These are phyloP conservation scores for Vaccinium vitisidaea DNA, from an alignment of 148 eudicot genomes.

Conservation along the genomic window DNA sequence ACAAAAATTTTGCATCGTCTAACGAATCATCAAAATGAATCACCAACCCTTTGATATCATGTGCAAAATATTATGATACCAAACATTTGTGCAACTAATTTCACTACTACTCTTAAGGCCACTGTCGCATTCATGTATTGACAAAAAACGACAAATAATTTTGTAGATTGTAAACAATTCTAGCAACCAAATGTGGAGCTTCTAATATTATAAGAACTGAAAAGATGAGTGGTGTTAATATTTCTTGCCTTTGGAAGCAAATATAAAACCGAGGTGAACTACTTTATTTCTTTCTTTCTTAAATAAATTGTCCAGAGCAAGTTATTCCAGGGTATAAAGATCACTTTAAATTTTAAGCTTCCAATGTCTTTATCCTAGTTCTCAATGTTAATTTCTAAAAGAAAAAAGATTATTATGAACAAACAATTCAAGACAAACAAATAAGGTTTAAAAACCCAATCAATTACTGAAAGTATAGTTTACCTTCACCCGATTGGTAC, in stretches of 20 bases:
- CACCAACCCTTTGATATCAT: neutral
- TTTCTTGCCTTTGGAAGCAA: conserved; percentile 1
- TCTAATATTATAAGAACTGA: neutral
- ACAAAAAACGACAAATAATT: neutral
- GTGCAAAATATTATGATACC: neutral
- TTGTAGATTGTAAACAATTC: neutral
- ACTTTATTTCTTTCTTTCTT: neutral
- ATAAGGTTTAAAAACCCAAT: neutral
- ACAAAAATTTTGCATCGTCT: neutral
- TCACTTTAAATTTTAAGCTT: neutral
- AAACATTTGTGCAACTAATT: neutral
- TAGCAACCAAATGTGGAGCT: neutral
- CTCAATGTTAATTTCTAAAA: neutral
- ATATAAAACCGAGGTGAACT: neutral
- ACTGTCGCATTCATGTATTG: neutral
- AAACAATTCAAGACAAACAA: neutral
- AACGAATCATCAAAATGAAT: neutral
- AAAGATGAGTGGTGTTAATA: neutral
- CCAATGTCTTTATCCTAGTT: neutral
- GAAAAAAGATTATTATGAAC: neutral
- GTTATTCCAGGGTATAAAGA: neutral
- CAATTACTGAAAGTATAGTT: neutral
- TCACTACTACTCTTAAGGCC: too few relatives aligned
- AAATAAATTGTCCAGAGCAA: neutral
- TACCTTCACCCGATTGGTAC: conserved; percentile 57